phyloP scores from a whole-genome alignment of 2,329 filamentous ascomycete genomes.

The Trichoderma sp. region DNA sequence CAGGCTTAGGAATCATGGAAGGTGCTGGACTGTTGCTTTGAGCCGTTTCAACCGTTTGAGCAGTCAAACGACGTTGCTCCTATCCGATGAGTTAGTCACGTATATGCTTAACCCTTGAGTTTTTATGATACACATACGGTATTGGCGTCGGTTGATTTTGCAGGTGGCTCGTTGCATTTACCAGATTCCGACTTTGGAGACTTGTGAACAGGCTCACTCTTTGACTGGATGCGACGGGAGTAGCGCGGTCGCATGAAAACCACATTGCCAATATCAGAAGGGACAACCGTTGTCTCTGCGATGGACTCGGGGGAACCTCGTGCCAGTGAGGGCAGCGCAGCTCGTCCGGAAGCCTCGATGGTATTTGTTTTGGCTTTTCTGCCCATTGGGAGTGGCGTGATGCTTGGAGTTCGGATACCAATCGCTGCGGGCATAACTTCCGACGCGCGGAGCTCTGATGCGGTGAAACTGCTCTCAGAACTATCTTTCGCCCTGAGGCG shows the following conservation, averaged over 20 bases:
- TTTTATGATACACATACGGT: slow-evolving; percentile 16
- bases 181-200: slow-evolving; percentile 27
- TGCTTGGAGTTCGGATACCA: neutral
- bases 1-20: slow-evolving; percentile 30
- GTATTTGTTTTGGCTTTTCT: neutral
- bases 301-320: neutral
- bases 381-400: neutral
- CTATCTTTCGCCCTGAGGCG: neutral
- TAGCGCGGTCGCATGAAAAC: slow-evolving; percentile 36
- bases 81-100: neutral
- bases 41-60: slow-evolving; percentile 23
- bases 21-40: slow-evolving; percentile 19
- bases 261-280: neutral
- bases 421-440: slow-evolving; percentile 22
- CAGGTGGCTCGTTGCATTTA: neutral
- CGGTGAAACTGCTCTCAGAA: slow-evolving; percentile 3
- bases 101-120: neutral
- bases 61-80: slow-evolving; percentile 30
- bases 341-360: neutral
- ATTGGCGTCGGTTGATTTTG: neutral
- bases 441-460: slow-evolving; percentile 20
- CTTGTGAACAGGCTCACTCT: slow-evolving; percentile 43
- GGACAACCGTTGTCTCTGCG: neutral
- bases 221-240: slow-evolving; percentile 47
- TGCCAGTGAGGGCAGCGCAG: neutral